Evolutionary conservation across 805 yeast species (phyloP).

Genomic region (Saturnispora quitensis): DNA sequence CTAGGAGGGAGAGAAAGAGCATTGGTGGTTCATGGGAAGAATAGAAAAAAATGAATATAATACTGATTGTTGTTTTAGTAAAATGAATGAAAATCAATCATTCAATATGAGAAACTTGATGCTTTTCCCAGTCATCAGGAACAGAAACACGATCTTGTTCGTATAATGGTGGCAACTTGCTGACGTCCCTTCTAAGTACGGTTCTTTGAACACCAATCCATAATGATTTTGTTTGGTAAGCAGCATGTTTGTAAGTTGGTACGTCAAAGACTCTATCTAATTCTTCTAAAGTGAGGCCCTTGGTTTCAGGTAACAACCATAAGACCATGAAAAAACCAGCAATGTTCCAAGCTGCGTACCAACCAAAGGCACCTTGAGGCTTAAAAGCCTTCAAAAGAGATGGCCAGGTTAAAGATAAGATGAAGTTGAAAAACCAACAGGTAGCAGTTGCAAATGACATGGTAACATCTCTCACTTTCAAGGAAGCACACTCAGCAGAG

Average conservation of each 20-base stretch:
- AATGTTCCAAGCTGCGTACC: conserved; percentile 42
- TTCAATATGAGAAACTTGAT: conserved; percentile 42
- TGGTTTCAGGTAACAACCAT: conserved; percentile 81
- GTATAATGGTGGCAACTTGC: conserved; percentile 47
- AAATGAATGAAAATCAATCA: not conserved
- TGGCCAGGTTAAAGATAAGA: conserved; percentile 66
- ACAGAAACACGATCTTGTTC: conserved; percentile 51
- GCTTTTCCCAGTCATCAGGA: conserved; percentile 52
- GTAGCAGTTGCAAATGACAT: conserved; percentile 64
- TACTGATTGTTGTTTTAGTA: not conserved
- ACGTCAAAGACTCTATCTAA: conserved; percentile 47
- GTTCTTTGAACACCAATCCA: conserved; percentile 37
- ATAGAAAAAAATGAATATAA: not conserved
- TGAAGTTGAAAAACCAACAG: conserved; percentile 73
- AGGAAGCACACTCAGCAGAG: conserved; percentile 54
- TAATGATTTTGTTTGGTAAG: conserved; percentile 32
- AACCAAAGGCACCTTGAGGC: conserved; percentile 73
- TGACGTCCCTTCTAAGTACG: conserved; percentile 40
- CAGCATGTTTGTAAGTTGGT: conserved; percentile 47
- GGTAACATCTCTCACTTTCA: conserved; percentile 66
- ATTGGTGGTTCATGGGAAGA: not conserved
- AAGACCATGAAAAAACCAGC: conserved; percentile 65
- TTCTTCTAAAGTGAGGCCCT: conserved; percentile 75
- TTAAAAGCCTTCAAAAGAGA: conserved; percentile 56
- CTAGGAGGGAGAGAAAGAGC: not conserved